Evolutionary conservation across 805 yeast genomes (phyloP).

Genomic region (Wickerhamiella qilinensis): DNA sequence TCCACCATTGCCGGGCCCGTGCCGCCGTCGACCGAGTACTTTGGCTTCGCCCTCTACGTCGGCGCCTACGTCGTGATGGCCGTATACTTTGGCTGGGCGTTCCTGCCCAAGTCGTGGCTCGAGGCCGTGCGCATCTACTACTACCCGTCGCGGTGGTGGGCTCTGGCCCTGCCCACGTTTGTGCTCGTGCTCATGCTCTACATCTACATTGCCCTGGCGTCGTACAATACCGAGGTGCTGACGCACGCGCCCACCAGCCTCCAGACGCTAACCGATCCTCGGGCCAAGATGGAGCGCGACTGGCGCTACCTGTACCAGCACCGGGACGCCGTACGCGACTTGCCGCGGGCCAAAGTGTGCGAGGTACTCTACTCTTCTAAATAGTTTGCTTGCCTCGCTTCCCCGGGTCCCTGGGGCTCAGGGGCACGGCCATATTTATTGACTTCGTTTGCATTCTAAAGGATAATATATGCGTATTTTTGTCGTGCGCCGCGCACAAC

Average conservation of each 20-base stretch:
- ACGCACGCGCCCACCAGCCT: conserved; percentile 44
- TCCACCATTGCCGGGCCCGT: conserved; percentile 24
- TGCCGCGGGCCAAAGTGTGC: conserved; percentile 38
- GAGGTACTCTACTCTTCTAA: conserved; percentile 14
- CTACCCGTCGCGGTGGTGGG: conserved; percentile 89
- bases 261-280: conserved; percentile 54
- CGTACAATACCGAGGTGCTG: conserved; percentile 62
- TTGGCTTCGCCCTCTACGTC: conserved; percentile 72
- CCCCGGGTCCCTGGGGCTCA: too few species aligned
- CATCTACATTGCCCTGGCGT: conserved; percentile 50
- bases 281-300: conserved; percentile 26
- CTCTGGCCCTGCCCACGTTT: conserved; percentile 58
- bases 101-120: conserved; percentile 45
- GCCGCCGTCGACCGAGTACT: conserved; percentile 46
- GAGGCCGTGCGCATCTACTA: conserved; percentile 41
- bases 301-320: conserved; percentile 34
- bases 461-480: too few species aligned
- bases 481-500: too few species aligned
- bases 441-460: too few species aligned
- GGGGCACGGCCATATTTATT: neutral
- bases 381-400: too few species aligned
- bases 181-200: conserved; percentile 57
- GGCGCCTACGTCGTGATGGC: conserved; percentile 40
- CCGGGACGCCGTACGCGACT: conserved; percentile 76
- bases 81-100: conserved; percentile 57